These are phyloP conservation scores for Capniomyces stellatus DNA, from an alignment of 371 early-diverging fungal genomes.

Conservation along the genomic window DNA sequence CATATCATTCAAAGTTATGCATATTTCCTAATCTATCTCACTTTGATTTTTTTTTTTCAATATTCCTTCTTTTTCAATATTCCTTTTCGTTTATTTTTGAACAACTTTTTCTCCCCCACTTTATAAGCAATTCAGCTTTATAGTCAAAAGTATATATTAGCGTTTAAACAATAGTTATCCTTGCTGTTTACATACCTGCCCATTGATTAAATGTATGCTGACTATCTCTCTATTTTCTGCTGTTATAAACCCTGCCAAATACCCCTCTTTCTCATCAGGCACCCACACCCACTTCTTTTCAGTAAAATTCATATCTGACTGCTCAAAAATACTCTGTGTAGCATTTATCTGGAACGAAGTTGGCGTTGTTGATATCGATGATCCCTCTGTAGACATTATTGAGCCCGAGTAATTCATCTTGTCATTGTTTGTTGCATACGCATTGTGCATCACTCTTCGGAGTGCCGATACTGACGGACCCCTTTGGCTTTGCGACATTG, in stretches of 20 bases:
- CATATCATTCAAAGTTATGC: too few species aligned
- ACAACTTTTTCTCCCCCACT: too few species aligned
- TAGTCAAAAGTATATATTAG: too few species aligned
- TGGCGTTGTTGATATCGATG: neutral
- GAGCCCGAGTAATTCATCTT: neutral
- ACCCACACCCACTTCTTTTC: constrained; percentile 90
- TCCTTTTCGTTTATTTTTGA: too few species aligned
- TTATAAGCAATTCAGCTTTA: too few species aligned
- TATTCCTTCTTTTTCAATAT: too few species aligned
- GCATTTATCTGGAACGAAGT: constrained; percentile 1
- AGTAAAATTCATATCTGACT: constrained; percentile 25
- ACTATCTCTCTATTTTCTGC: constrained; percentile 44
- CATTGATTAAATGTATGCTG: constrained; percentile 50
- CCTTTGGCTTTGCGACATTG: neutral
- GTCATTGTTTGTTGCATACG: neutral
- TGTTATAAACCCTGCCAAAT: constrained; percentile 64
- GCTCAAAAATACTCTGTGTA: constrained; percentile 24
- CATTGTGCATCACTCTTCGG: constrained; percentile 2
- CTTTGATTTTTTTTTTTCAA: too few species aligned
- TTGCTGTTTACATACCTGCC: constrained; percentile 7
- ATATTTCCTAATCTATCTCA: too few species aligned
- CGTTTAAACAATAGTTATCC: too few species aligned
- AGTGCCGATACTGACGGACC: constrained; percentile 1
- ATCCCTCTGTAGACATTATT: neutral
- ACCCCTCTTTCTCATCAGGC: constrained; percentile 75